Base-by-base conservation (phyloP, 371 early-diverging fungal genomes). In the Mortierella sp. region DNA sequence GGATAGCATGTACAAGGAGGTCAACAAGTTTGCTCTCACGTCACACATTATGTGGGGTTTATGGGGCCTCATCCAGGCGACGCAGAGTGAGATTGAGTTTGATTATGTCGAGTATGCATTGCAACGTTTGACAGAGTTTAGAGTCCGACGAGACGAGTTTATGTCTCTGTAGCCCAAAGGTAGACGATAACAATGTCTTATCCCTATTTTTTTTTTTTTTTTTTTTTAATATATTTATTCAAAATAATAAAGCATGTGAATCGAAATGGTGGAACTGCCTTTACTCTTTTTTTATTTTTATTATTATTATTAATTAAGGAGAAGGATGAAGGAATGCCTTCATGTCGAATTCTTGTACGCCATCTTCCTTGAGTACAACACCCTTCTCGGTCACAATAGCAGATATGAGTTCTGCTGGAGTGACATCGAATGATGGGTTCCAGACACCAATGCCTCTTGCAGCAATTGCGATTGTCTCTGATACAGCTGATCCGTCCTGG, bases 381-480 rank as follows among this genome's bases (percentile, higher is more conserved):
- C 97, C 97, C 76, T 86, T 86, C 76, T 98, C 98, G 13, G 98
- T 98, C n/a, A 96, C 96, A 78, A 98, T 95, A 10, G 94, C 96
- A 13, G 93, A 89, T 68, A 98, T 96, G 43, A 98, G 87, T 13
- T 77, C 66, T 2, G 95, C 94, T 6, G 98, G 97, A 1, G 98
- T 97, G 19, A 98, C 96, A 84, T 96, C 99, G 80, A 98, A 98
- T 64, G 95, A 93, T 21, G 98, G 99, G 77, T 98, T 98, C 97
- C 98, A 98, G 22, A 97, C 96, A 38, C 86, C 83, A 73, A 97
- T 94, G 1, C 92, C 93, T 19, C 88, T 81, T 3, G 98, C 96
- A 4, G 97, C 96, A 43, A 97, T 94, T 63, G 90, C 90, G 0
- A 98, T 89, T 4, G 92, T 89, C 32, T 87, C 86, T 40, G 69